phyloP scores from a whole-genome alignment of 164 flowering plant genomes.

The Warburgia ugandensis region DNA sequence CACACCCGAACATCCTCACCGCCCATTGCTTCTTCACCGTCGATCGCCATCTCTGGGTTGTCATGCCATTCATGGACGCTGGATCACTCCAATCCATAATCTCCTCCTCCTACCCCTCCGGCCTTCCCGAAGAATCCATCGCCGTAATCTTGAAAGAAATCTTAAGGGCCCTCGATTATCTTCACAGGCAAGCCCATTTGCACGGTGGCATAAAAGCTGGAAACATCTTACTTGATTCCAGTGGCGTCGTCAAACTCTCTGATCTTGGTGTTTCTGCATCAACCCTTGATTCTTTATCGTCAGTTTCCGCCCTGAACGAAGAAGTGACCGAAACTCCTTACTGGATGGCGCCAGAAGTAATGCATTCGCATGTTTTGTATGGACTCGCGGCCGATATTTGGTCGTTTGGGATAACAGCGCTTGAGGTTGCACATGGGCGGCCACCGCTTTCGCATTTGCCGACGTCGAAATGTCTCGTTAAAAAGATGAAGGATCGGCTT shows the following conservation, averaged over 20 bases:
- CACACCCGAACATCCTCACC: constrained; percentile 74
- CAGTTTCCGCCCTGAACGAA: constrained; percentile 37
- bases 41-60: constrained; percentile 67
- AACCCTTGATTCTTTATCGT: constrained; percentile 35
- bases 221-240: constrained; percentile 55
- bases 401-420: constrained; percentile 86
- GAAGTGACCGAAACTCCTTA: constrained; percentile 69
- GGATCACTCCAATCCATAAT: constrained; percentile 81
- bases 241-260: constrained; percentile 57
- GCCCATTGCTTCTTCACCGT: constrained; percentile 78
- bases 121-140: constrained; percentile 54
- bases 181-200: constrained; percentile 69
- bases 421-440: constrained; percentile 81
- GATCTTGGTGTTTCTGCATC: constrained; percentile 81
- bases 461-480: constrained; percentile 50
- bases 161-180: constrained; percentile 52
- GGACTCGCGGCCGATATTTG: constrained; percentile 83
- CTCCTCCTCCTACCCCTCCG: constrained; percentile 49
- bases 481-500: constrained; percentile 57
- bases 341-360: constrained; percentile 95
- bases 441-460: constrained; percentile 85
- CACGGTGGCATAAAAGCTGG: constrained; percentile 83
- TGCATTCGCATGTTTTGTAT: constrained; percentile 66
- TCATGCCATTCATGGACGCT: constrained; percentile 86
- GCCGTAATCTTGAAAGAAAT: constrained; percentile 55